These are phyloP conservation scores for Solanum pimpinellifolium DNA, from an alignment of 257 asterid genomes.

Conservation along the genomic window DNA sequence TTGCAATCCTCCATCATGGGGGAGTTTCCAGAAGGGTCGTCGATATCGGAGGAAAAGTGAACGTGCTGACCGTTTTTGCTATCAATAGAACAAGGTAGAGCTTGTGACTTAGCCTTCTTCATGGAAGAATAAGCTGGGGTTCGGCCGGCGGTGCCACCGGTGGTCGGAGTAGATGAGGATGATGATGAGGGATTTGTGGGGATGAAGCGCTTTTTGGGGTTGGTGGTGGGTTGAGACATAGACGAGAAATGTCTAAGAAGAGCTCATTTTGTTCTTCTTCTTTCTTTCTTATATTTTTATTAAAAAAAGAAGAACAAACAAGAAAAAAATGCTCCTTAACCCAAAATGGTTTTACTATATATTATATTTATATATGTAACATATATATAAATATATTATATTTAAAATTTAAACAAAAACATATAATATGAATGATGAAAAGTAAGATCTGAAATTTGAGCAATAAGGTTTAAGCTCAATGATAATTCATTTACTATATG, in stretches of 20 bases:
- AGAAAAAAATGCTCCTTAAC: background rate
- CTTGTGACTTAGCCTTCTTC: conserved; percentile 32
- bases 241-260: conserved; percentile 3
- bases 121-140: conserved; percentile 14
- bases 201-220: conserved; percentile 13
- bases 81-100: conserved; percentile 16
- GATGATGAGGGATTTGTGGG: conserved; percentile 3
- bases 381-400: background rate
- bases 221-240: conserved; percentile 24
- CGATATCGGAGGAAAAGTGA: conserved; percentile 10
- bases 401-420: background rate
- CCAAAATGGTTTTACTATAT: background rate
- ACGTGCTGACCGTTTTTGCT: conserved; percentile 17
- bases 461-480: background rate
- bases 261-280: conserved; percentile 6
- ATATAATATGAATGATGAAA: background rate
- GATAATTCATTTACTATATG: background rate
- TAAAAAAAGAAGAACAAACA: background rate
- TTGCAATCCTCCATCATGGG: conserved; percentile 2
- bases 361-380: too few relatives aligned
- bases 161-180: background rate
- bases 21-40: background rate
- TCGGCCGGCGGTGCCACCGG: conserved; percentile 1
- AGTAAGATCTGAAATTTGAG: background rate
- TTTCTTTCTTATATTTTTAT: background rate